These are phyloP conservation scores for Cetraspora pellucida DNA, from an alignment of 192 early-diverging fungal genomes.

Conservation along the genomic window DNA sequence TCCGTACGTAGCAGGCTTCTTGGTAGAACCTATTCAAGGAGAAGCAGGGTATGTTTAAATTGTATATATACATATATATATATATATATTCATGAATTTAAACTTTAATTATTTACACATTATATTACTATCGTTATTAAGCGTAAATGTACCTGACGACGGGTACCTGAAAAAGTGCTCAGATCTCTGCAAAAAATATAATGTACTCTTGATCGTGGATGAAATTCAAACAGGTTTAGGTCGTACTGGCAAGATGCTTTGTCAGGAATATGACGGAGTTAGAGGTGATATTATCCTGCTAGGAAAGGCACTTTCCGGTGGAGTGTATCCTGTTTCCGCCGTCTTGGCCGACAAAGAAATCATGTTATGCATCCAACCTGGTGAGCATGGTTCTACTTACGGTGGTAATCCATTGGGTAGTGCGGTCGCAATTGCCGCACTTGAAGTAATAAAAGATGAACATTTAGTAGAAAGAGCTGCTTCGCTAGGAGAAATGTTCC, in stretches of 20 bases:
- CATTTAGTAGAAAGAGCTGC: slow-evolving; percentile 79
- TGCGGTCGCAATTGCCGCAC: slow-evolving; percentile 92
- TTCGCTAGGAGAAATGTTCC: slow-evolving; percentile 84
- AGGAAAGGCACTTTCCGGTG: slow-evolving; percentile 97
- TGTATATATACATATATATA: no score
- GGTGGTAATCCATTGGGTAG: slow-evolving; percentile 96
- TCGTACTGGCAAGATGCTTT: slow-evolving; percentile 93
- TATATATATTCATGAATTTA: no score
- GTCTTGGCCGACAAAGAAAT: slow-evolving; percentile 82
- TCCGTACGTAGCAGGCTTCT: slow-evolving; percentile 83
- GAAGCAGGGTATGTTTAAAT: slow-evolving; percentile 76
- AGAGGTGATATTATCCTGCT: slow-evolving; percentile 93
- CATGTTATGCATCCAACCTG: slow-evolving; percentile 82
- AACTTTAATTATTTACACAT: slow-evolving; percentile 14
- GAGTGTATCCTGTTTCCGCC: slow-evolving; percentile 95
- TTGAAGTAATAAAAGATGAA: slow-evolving; percentile 95
- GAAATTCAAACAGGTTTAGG: slow-evolving; percentile 98
- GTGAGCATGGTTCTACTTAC: slow-evolving; percentile 97
- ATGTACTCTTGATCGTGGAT: slow-evolving; percentile 96
- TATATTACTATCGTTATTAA: slow-evolving; percentile 26
- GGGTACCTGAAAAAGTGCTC: slow-evolving; percentile 88
- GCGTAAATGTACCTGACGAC: slow-evolving; percentile 91
- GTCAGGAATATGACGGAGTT: slow-evolving; percentile 90
- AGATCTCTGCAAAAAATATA: slow-evolving; percentile 96
- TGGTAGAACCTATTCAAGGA: slow-evolving; percentile 99